Evolutionary conservation across 202 grass and related monocot species (phyloP).

Genomic region (Setaria viridis): DNA sequence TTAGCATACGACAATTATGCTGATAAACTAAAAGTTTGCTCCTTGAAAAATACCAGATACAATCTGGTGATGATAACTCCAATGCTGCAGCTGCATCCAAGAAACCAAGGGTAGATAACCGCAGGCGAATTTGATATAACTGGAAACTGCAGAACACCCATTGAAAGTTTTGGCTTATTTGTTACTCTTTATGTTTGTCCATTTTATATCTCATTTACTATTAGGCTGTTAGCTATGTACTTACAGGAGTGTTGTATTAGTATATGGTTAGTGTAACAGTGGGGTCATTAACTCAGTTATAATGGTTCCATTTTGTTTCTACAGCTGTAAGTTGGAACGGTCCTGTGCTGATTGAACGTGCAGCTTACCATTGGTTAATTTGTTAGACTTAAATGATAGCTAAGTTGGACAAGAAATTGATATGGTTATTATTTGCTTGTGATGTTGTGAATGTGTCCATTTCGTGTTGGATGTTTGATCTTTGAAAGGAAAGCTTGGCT

Average conservation of each 20-base stretch:
- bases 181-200: not conserved
- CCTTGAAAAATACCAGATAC: constrained; percentile 69
- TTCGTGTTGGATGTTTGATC: not conserved
- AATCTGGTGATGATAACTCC: constrained; percentile 52
- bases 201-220: not conserved
- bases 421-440: not conserved
- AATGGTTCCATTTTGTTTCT: not conserved
- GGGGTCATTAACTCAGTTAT: not conserved
- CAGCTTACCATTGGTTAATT: not conserved
- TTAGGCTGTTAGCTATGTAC: not conserved
- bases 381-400: not conserved
- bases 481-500: not conserved
- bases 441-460: not conserved
- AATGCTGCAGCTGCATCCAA: constrained; percentile 55
- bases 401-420: not conserved
- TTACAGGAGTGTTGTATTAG: not conserved
- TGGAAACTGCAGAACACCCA: not conserved
- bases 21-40: not conserved
- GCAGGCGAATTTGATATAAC: constrained; percentile 74
- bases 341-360: not conserved
- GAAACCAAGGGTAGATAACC: constrained; percentile 71
- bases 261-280: not conserved
- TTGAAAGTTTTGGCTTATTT: not conserved
- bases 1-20: not conserved
- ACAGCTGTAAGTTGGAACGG: not conserved